Conservation (phyloP, 2,329 filamentous ascomycete species). For the Mycocentrospora acerina region DNA sequence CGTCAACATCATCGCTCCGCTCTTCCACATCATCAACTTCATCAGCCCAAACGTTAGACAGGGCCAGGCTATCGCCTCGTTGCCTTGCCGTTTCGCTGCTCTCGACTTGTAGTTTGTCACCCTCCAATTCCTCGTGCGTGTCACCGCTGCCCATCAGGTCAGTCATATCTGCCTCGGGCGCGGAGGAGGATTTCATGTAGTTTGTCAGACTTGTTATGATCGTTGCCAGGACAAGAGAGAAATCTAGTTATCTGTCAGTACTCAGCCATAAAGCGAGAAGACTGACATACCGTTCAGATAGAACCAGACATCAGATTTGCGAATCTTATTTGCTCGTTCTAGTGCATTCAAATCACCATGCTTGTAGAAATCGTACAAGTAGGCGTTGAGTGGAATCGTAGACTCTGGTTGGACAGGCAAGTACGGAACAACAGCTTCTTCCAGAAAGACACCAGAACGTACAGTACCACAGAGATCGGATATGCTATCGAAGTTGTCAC, state of each 20-base stretch:
- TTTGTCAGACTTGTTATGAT: slow-evolving; percentile 66
- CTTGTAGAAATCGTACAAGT: slow-evolving; percentile 75
- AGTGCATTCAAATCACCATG: slow-evolving; percentile 66
- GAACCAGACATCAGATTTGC: slow-evolving; percentile 70
- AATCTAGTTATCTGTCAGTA: no score
- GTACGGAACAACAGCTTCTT: slow-evolving; percentile 71
- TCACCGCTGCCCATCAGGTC: slow-evolving; percentile 56
- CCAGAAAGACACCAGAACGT: slow-evolving; percentile 70
- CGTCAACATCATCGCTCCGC: slow-evolving; percentile 32
- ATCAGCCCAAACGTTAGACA: slow-evolving; percentile 41
- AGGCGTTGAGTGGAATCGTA: slow-evolving; percentile 62
- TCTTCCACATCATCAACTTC: slow-evolving; percentile 41
- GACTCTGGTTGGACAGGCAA: slow-evolving; percentile 60
- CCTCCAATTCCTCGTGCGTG: slow-evolving; percentile 49
- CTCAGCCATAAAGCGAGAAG: no score
- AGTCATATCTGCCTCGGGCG: slow-evolving; percentile 52
- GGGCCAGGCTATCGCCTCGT: slow-evolving; percentile 46
- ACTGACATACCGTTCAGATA: slow-evolving; percentile 67
- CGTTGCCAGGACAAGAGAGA: slow-evolving; percentile 66
- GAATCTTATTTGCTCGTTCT: slow-evolving; percentile 66
- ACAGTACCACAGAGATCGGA: slow-evolving; percentile 67
- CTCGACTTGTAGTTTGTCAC: slow-evolving; percentile 47
- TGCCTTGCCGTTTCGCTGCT: slow-evolving; percentile 42
- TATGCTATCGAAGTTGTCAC: slow-evolving; percentile 65
- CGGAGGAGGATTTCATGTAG: slow-evolving; percentile 54